Conservation (phyloP, 2,329 filamentous ascomycete species). For the Phaeomoniella chlamydospora region DNA sequence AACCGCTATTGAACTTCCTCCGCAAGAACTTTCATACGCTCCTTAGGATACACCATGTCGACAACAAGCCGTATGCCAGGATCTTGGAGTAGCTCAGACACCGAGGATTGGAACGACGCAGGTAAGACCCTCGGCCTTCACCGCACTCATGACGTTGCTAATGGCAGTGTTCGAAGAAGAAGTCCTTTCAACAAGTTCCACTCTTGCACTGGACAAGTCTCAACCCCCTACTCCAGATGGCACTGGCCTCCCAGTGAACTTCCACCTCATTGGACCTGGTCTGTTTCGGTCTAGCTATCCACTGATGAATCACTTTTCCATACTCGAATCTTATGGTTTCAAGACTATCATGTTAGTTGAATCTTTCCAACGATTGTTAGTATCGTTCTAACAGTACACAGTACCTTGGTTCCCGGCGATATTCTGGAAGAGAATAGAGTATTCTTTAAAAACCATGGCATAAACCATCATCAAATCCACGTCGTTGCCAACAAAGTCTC, state of each 20-base stretch:
- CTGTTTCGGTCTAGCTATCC: constrained; percentile 79
- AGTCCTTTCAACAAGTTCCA: too few relatives aligned
- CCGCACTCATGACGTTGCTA: too few relatives aligned
- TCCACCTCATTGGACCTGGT: constrained; percentile 57
- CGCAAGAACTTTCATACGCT: too few relatives aligned
- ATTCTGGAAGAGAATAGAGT: constrained; percentile 30
- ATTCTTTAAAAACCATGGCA: constrained; percentile 54
- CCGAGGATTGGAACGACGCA: background rate
- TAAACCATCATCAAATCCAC: constrained; percentile 59
- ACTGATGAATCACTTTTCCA: constrained; percentile 52
- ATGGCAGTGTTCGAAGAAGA: too few relatives aligned
- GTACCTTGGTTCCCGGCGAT: constrained; percentile 35
- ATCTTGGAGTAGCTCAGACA: background rate
- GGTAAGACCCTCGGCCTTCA: too few relatives aligned
- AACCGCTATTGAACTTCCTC: too few relatives aligned
- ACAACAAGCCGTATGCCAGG: background rate
- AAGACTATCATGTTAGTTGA: constrained; percentile 62
- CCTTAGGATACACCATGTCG: background rate
- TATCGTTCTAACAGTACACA: constrained; percentile 7
- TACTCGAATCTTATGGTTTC: constrained; percentile 51
- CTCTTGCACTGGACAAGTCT: constrained; percentile 10
- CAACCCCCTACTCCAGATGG: constrained; percentile 18
- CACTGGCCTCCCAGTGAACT: constrained; percentile 48
- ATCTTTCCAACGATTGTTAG: background rate
- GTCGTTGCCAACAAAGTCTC: constrained; percentile 80